Evolutionary conservation across 345 rosid species (phyloP).

Genomic region (Salix udensis): DNA sequence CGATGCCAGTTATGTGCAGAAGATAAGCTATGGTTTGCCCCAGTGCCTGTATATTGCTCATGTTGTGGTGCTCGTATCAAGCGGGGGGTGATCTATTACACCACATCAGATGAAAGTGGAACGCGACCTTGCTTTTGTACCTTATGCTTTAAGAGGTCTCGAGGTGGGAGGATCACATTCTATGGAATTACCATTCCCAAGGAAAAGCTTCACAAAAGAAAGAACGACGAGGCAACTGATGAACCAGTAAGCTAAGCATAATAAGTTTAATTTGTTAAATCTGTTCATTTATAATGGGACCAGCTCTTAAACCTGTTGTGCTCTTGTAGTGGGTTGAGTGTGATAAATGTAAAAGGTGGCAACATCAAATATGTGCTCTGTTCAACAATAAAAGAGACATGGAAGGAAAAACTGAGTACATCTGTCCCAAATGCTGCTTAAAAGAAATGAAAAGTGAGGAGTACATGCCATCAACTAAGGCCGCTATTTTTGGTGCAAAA

Average conservation of each 20-base stretch:
- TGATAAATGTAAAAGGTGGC: constrained; percentile 50
- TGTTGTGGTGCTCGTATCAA: constrained; percentile 35
- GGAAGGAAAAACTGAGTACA: constrained; percentile 35
- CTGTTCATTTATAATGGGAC: not conserved
- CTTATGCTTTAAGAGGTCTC: constrained; percentile 28
- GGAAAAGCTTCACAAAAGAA: constrained; percentile 29
- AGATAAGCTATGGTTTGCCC: constrained; percentile 32
- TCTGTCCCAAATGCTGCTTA: constrained; percentile 53
- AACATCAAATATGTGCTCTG: constrained; percentile 65
- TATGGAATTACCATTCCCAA: constrained; percentile 34
- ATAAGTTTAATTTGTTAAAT: not conserved
- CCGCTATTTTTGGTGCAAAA: constrained; percentile 39
- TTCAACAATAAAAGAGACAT: constrained; percentile 40
- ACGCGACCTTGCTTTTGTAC: constrained; percentile 38
- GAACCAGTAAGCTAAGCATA: constrained; percentile 39
- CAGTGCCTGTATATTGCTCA: constrained; percentile 47
- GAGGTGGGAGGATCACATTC: constrained; percentile 18
- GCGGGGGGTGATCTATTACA: constrained; percentile 31
- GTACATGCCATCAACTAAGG: constrained; percentile 7
- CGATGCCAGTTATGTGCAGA: constrained; percentile 46
- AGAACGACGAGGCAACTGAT: constrained; percentile 31
- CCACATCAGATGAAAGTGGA: constrained; percentile 27
- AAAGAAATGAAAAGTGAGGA: constrained; percentile 33
- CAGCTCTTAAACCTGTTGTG: not conserved
- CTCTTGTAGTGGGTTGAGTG: constrained; percentile 57